These are phyloP conservation scores for Ogataea ramenticola DNA, from an alignment of 805 yeast genomes.

Conservation along the genomic window DNA sequence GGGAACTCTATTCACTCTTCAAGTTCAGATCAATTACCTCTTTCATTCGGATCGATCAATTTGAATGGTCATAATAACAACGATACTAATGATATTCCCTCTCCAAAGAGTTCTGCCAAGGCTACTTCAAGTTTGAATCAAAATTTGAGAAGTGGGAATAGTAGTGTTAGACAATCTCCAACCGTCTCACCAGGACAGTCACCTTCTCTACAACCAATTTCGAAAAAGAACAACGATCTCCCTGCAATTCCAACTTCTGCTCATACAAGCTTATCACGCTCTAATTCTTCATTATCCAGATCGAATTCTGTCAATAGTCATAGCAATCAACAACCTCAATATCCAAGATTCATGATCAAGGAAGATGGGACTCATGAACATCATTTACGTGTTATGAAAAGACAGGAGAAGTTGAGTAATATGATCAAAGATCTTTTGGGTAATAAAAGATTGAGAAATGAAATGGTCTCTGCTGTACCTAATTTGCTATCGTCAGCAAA, in stretches of 20 bases:
- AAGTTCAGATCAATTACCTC: neutral
- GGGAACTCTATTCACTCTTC: neutral
- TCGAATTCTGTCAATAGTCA: neutral
- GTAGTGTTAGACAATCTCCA: neutral
- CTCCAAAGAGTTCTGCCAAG: too few relatives aligned
- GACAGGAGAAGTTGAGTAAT: slow-evolving; percentile 69
- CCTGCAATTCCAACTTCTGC: neutral
- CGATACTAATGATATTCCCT: slow-evolving; percentile 2
- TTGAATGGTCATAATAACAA: too few relatives aligned
- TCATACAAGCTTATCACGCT: slow-evolving; percentile 7
- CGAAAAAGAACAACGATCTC: neutral
- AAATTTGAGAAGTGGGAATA: neutral
- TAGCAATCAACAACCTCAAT: slow-evolving; percentile 1
- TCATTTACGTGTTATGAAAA: slow-evolving; percentile 61
- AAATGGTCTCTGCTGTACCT: slow-evolving; percentile 69
- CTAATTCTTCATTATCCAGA: slow-evolving; percentile 10
- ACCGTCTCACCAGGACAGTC: slow-evolving; percentile 2
- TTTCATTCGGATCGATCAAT: slow-evolving; percentile 1
- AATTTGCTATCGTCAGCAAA: slow-evolving; percentile 39
- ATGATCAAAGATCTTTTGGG: slow-evolving; percentile 76
- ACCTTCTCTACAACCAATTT: slow-evolving; percentile 5
- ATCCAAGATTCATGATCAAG: slow-evolving; percentile 43
- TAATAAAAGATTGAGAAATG: slow-evolving; percentile 61
- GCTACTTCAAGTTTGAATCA: neutral
- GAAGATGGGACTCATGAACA: slow-evolving; percentile 81